Evolutionary conservation across 257 asterid genomes (phyloP).

Genomic region (Ilex asprella): DNA sequence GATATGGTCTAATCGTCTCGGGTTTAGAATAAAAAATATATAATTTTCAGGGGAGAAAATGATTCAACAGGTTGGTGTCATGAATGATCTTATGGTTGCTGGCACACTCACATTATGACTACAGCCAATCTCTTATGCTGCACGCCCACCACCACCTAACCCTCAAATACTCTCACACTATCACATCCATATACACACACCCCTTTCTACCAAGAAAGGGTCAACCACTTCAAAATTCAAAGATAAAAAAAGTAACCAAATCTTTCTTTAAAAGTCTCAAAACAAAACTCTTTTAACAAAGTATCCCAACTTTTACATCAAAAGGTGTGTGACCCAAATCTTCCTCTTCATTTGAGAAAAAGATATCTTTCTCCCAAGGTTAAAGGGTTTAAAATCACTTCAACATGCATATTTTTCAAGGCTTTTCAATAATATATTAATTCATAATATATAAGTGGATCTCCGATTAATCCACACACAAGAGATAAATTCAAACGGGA

Average conservation of each 20-base stretch:
- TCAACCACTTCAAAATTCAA: conserved; percentile 16
- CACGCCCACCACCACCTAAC: conserved; percentile 83
- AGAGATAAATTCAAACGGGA: too few relatives aligned
- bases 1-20: not conserved
- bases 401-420: too few relatives aligned
- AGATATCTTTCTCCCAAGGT: not conserved
- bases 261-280: conserved; percentile 16
- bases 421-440: too few relatives aligned
- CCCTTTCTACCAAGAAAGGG: conserved; percentile 1
- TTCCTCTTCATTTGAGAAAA: not conserved
- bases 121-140: conserved; percentile 37
- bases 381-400: not conserved
- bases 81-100: conserved; percentile 60
- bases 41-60: conserved; percentile 24
- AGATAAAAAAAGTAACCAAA: conserved; percentile 4
- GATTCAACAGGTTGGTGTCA: conserved; percentile 44
- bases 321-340: conserved; percentile 34
- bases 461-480: too few relatives aligned
- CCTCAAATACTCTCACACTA: conserved; percentile 1
- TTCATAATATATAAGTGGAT: too few relatives aligned
- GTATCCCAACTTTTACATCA: conserved; percentile 36
- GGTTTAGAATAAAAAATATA: conserved; percentile 30
- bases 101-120: conserved; percentile 57
- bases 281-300: conserved; percentile 18
- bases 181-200: too few relatives aligned